Conservation (phyloP, 2,329 filamentous ascomycete species). For the Diaporthe destruens region DNA sequence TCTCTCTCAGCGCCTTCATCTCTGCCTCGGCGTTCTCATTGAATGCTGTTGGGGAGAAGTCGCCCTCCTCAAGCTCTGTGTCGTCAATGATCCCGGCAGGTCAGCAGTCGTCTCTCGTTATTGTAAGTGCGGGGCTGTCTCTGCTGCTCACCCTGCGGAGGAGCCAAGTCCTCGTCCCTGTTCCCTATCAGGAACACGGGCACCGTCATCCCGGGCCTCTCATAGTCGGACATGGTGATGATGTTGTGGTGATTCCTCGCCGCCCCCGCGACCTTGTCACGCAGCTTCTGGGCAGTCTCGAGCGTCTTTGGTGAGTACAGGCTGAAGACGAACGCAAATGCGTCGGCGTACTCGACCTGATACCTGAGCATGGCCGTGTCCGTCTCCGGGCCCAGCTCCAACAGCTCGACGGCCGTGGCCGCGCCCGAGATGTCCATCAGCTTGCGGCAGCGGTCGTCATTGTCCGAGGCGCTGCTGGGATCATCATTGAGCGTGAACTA, state of each 20-base stretch:
- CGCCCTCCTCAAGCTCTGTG: slow-evolving; percentile 37
- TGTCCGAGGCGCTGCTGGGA: slow-evolving; percentile 32
- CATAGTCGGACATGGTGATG: slow-evolving; percentile 41
- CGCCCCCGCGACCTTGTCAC: slow-evolving; percentile 37
- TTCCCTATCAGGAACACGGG: slow-evolving; percentile 42
- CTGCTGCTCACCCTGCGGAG: slow-evolving; percentile 39
- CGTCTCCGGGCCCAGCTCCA: slow-evolving; percentile 41
- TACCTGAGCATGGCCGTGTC: slow-evolving; percentile 42
- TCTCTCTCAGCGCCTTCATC: slow-evolving; percentile 41
- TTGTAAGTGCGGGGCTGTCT: no score
- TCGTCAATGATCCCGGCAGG: not conserved
- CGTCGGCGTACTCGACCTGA: slow-evolving; percentile 42
- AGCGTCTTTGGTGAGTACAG: slow-evolving; percentile 41
- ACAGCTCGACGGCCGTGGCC: slow-evolving; percentile 37
- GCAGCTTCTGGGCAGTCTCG: slow-evolving; percentile 40
- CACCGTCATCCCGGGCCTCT: slow-evolving; percentile 38
- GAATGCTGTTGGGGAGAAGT: slow-evolving; percentile 39
- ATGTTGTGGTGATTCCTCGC: slow-evolving; percentile 43
- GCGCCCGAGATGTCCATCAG: slow-evolving; percentile 42
- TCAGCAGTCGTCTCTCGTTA: slow-evolving; percentile 11
- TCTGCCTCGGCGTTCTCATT: slow-evolving; percentile 39
- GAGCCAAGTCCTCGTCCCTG: slow-evolving; percentile 40
- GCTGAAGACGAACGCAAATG: slow-evolving; percentile 42
- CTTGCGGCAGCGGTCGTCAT: slow-evolving; percentile 41
- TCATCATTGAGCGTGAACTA: slow-evolving; percentile 41